Evolutionary conservation across 2,329 filamentous ascomycete species (phyloP).

Genomic region (Ophiocordyceps camponoti-floridani): DNA sequence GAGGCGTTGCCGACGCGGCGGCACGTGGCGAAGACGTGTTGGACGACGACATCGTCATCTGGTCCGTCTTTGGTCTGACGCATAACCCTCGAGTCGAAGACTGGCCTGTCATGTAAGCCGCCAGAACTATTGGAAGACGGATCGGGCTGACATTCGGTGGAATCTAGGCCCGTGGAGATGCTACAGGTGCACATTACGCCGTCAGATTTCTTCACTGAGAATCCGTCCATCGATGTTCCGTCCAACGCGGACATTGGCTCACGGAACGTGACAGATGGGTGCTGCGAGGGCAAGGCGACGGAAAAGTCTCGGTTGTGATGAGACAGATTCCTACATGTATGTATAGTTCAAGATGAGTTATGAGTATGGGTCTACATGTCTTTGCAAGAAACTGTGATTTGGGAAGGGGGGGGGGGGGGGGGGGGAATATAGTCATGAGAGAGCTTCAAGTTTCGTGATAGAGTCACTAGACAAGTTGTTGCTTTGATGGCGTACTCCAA

Average conservation of each 20-base stretch:
- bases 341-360: no score
- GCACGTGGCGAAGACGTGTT: constrained; percentile 25
- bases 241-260: constrained; percentile 12
- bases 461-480: no score
- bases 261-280: constrained; percentile 1
- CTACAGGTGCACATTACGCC: constrained; percentile 25
- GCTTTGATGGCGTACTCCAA: no score
- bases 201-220: constrained; percentile 28
- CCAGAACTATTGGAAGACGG: background rate
- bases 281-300: background rate
- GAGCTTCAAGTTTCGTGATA: no score
- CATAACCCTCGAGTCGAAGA: constrained; percentile 49
- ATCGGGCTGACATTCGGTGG: background rate
- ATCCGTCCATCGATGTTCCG: constrained; percentile 27
- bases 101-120: constrained; percentile 44
- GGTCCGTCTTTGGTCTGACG: constrained; percentile 42
- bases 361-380: no score
- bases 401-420: no score
- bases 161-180: constrained; percentile 33
- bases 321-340: background rate
- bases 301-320: background rate
- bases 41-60: constrained; percentile 36
- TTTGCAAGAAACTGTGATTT: no score
- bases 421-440: no score
- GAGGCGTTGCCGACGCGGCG: constrained; percentile 19